A percentile compares a stretch with the other conserved stretches of the same genome.
Conservation (phyloP, 257 asterid genomes). For the Gentiana macrophylla region DNA sequence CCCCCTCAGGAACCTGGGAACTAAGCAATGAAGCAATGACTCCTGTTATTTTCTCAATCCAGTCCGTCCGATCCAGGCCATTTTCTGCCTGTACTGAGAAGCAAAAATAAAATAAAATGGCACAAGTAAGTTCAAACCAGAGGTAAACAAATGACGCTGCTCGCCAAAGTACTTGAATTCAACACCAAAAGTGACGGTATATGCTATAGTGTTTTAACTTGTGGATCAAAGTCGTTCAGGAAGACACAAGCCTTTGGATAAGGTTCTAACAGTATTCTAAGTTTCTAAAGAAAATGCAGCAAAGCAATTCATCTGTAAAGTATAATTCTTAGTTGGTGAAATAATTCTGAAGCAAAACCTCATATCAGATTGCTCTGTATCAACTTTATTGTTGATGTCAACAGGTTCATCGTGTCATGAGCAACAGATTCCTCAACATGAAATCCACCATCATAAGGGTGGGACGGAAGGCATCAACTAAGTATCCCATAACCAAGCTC, state of each 20-base stretch:
- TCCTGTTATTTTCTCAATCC: conserved; percentile 99
- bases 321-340: conserved; percentile 97
- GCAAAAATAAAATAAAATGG: conserved; percentile 19
- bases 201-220: too few species aligned
- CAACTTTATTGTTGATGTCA: conserved; percentile 96
- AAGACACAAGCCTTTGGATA: too few species aligned
- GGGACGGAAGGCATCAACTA: conserved; percentile 97
- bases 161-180: too few species aligned
- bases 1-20: conserved; percentile 97
- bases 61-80: conserved; percentile 97
- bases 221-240: too few species aligned
- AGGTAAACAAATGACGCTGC: too few species aligned
- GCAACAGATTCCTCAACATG: conserved; percentile 99
- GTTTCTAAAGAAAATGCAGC: background rate
- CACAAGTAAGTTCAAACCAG: conserved; percentile 4
- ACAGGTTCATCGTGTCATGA: conserved; percentile 92
- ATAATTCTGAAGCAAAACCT: conserved; percentile 98
- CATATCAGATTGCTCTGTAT: conserved; percentile 97
- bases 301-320: conserved; percentile 65
- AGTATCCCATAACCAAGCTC: conserved; percentile 96
- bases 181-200: too few species aligned
- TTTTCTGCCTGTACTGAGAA: conserved; percentile 88
- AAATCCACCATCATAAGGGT: conserved; percentile 94
- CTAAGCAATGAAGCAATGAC: conserved; percentile 94
- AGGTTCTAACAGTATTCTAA: background rate